A percentile compares a stretch with the other conserved stretches of the same genome.
These are phyloP conservation scores for Adansonia grandidieri DNA, from an alignment of 441 rosid genomes.

Conservation along the genomic window DNA sequence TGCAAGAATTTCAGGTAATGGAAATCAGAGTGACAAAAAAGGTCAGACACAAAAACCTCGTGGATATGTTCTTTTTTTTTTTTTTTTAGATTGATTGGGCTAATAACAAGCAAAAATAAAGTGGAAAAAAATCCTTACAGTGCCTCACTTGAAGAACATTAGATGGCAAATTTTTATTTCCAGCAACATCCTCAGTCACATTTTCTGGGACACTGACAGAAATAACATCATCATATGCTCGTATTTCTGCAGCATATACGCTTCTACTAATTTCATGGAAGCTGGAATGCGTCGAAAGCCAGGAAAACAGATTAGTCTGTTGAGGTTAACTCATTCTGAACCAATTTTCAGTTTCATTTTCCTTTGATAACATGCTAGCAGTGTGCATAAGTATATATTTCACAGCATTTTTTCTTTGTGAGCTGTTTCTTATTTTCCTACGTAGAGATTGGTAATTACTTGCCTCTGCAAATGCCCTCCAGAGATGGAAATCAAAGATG, in stretches of 20 bases:
- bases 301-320: slow-evolving; percentile 16
- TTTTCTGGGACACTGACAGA: slow-evolving; percentile 74
- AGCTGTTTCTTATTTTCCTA: slow-evolving; percentile 2
- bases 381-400: background rate
- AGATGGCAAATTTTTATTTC: slow-evolving; percentile 78
- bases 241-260: slow-evolving; percentile 61
- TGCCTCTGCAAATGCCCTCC: slow-evolving; percentile 86
- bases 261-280: slow-evolving; percentile 71
- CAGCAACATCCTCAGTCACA: slow-evolving; percentile 81
- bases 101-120: slow-evolving; percentile 2
- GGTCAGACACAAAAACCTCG: background rate
- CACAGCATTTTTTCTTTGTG: background rate
- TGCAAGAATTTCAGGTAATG: slow-evolving; percentile 35
- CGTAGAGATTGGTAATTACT: slow-evolving; percentile 32
- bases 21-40: slow-evolving; percentile 27
- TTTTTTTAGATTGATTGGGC: background rate
- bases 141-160: slow-evolving; percentile 77
- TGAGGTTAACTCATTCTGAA: background rate
- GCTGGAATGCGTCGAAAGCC: slow-evolving; percentile 46
- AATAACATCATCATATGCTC: slow-evolving; percentile 51
- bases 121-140: slow-evolving; percentile 49
- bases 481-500: slow-evolving; percentile 67
- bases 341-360: background rate
- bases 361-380: background rate
- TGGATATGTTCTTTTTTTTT: background rate